Evolutionary conservation across 2,329 filamentous ascomycete species (phyloP), one percentile per base, ranked within the genome.

Genomic region (Verticillium albo-atrum): DNA sequence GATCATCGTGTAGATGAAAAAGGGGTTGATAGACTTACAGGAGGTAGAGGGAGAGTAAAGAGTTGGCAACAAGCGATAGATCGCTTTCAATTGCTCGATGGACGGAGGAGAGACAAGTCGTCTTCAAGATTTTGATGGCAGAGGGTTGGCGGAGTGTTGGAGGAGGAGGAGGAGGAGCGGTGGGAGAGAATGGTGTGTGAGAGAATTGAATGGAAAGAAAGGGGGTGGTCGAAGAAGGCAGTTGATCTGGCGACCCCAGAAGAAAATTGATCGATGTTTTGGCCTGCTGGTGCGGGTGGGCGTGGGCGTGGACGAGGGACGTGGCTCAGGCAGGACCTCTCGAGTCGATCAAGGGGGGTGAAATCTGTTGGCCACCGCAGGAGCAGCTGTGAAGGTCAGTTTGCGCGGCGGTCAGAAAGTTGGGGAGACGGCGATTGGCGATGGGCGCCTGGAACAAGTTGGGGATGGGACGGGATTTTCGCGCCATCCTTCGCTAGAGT

Each of bases 121-220:
- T 47, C 42, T 23, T 23, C 25, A 14, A 14, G 42, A 47, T 4
- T n/a, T 23, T 25, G 42, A 23, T 47, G n/a, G 57, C 28, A 34
- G 42, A 34, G 26, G 47, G n/a, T n/a, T n/a, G n/a, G n/a, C n/a
- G n/a, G n/a, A n/a, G n/a, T n/a, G n/a, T 34, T 60, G 47, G 27
- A 28, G 12, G 35, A 37, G 25, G 34, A 27, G 28, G 42, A 52
- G 54, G 35, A 14, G 25, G 25, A 54, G 20, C 47, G 34, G 56
- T 55, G 32, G 54, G 26, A 25, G 26, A 42, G 32, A 27, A 14
- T 37, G 50, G 58, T 50, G 50, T 60, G 42, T 57, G 55, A 62
- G 60, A 54, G 55, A 60, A 60, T 62, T 54, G 57, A 56, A 53
- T 57, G 61, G 47, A 50, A 56, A 34, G 42, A 53, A 61, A 59